Base-by-base conservation (phyloP, 2,329 filamentous ascomycete species). In the Exutisphaerella laricina region DNA sequence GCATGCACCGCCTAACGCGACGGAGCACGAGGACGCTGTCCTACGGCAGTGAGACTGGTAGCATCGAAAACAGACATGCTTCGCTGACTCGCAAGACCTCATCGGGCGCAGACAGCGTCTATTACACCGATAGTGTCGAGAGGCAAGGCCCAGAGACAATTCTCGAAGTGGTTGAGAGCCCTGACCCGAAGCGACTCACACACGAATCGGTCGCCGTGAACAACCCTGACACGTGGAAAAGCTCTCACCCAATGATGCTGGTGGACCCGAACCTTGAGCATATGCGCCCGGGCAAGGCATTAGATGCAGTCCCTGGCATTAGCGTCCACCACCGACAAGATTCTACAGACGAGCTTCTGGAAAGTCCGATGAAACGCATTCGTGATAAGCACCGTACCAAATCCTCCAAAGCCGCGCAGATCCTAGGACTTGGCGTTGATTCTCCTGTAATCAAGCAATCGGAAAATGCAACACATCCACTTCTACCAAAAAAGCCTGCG, bases 81-180 rank as follows among this genome's bases (percentile, higher is more conserved):
- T 46, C 45, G 9, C 31, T 34, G 18, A 37, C 38, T 16, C 33
- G 43, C 14, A 41, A 37, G 18, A n/a, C 34, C 12, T 38, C 41
- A 7, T 14, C 21, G 7, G 35, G 41, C 4, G 16, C n/a, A n/a
- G 41, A 44, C 3, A 39, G 28, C 16, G 22, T 34, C n/a, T 23
- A 29, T 35, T 22, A 23, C 37, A 12, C 45, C 33, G 35, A 44
- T 8, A 20, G 20, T 20, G 22, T 25, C 6, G 44, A 52, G 25
- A 39, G 36, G 3, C 40, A 43, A 17, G 25, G 40, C 2, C 37
- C 44, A 31, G 46, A 49, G 18, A 46, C 45, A 6, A 48, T 47
- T 8, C 45, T 33, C 13, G 47, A 46, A 30, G 45, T 32, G n/a
- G 33, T 40, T 8, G 50, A 53, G 18, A 48, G 44, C 23, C 49